phyloP scores from a whole-genome alignment of 2,329 filamentous ascomycete species.

The Amphichorda felina region DNA sequence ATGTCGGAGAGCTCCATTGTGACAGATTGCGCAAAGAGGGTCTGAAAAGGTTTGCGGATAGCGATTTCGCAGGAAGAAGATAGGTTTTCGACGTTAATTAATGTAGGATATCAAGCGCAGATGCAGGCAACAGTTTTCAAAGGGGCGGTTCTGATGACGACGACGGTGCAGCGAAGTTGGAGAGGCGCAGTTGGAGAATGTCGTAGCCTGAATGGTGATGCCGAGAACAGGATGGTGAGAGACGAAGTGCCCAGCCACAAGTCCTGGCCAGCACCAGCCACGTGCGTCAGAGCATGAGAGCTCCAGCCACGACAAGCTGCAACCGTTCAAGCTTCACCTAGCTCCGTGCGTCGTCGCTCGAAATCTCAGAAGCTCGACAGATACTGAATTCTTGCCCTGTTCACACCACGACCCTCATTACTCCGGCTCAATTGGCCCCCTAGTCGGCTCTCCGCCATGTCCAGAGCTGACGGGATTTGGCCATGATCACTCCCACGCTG shows the following conservation, averaged over 20 bases:
- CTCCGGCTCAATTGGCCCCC: not conserved
- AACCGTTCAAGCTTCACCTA: not conserved
- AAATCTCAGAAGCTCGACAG: no score
- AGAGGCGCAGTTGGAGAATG: no score
- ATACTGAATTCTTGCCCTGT: no score
- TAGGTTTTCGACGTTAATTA: not conserved
- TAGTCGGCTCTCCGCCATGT: no score
- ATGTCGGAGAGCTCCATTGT: conserved; percentile 86
- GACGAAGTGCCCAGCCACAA: conserved; percentile 1
- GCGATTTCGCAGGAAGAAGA: not conserved
- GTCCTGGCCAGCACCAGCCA: conserved; percentile 1
- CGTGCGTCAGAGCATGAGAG: conserved; percentile 4
- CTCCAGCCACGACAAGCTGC: not conserved
- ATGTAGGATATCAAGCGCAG: not conserved
- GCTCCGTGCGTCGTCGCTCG: no score
- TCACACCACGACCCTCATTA: not conserved
- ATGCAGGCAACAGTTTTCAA: not conserved
- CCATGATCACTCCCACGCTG: conserved; percentile 12
- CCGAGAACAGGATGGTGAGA: not conserved
- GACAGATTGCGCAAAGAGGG: conserved; percentile 6
- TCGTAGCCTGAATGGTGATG: not conserved
- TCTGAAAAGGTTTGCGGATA: not conserved
- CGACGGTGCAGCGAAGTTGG: not conserved
- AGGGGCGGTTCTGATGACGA: not conserved
- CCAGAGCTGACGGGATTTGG: no score